A percentile compares a stretch with the other conserved stretches of the same genome.
These are phyloP conservation scores for Wickerhamiella dianesei DNA, from an alignment of 805 yeast species.

Conservation along the genomic window DNA sequence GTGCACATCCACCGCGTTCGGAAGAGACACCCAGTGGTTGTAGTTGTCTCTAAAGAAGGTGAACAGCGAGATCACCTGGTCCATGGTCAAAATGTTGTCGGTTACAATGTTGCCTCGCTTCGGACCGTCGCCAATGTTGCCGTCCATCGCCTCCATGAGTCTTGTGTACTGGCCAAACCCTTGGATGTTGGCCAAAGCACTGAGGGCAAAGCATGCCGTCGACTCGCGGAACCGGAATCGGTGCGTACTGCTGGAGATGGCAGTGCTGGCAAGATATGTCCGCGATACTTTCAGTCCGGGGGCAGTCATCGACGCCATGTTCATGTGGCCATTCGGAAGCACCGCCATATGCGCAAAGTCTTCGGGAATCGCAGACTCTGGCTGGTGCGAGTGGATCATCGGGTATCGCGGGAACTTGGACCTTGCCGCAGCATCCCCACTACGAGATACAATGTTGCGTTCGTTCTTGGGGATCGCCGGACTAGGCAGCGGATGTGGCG, in stretches of 20 bases:
- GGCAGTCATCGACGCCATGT: background rate
- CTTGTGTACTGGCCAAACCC: slow-evolving; percentile 4
- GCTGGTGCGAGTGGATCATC: background rate
- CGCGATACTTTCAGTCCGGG: background rate
- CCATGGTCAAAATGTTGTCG: slow-evolving; percentile 34
- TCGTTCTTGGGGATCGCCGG: too few species aligned
- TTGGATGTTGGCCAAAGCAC: background rate
- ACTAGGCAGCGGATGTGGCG: too few species aligned
- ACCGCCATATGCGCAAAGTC: background rate
- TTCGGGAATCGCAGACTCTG: background rate
- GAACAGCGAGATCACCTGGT: slow-evolving; percentile 38
- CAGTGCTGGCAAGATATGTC: background rate
- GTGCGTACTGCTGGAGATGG: background rate
- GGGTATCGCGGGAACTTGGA: background rate
- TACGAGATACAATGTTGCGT: too few species aligned
- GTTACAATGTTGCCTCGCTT: slow-evolving; percentile 31
- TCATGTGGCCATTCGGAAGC: background rate
- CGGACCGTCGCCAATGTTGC: slow-evolving; percentile 3
- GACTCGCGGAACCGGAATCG: slow-evolving; percentile 8
- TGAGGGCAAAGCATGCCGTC: slow-evolving; percentile 2
- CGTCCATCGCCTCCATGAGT: slow-evolving; percentile 4
- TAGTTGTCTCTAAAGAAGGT: slow-evolving; percentile 50
- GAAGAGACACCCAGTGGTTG: slow-evolving; percentile 69
- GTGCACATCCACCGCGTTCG: slow-evolving; percentile 36
- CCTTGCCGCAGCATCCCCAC: background rate